Conservation (phyloP, 768 basidiomycete species). For the Leccinum arenicola region DNA sequence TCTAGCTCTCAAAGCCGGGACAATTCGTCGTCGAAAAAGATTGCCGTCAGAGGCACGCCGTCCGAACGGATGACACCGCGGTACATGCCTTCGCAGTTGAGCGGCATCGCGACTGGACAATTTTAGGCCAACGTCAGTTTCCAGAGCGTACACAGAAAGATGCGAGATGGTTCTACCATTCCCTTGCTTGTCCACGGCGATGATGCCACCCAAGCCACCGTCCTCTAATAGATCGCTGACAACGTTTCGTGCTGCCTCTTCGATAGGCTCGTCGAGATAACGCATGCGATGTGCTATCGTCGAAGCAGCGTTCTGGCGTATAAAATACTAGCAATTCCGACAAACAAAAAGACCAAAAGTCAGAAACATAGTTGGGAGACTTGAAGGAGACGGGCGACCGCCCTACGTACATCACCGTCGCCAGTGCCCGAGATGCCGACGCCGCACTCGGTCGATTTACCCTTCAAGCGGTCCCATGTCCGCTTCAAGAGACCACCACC, state of each 20-base stretch:
- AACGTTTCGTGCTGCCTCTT: constrained; percentile 50
- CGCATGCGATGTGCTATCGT: constrained; percentile 67
- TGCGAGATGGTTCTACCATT: constrained; percentile 47
- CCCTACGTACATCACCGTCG: constrained; percentile 81
- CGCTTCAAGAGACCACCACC: constrained; percentile 31
- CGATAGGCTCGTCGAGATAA: constrained; percentile 54
- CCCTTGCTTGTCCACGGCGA: constrained; percentile 68
- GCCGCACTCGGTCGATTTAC: constrained; percentile 37
- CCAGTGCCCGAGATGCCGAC: constrained; percentile 82
- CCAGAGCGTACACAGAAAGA: not conserved
- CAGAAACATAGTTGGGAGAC: constrained; percentile 1
- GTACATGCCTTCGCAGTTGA: constrained; percentile 83
- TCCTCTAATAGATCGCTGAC: constrained; percentile 55
- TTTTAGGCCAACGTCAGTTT: not conserved
- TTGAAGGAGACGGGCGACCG: not conserved
- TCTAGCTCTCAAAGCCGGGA: constrained; percentile 12
- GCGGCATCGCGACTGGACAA: constrained; percentile 59
- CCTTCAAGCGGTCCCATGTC: constrained; percentile 40
- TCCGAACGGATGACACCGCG: constrained; percentile 70
- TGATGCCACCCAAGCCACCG: constrained; percentile 72
- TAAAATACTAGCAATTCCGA: constrained; percentile 58
- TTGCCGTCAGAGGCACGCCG: constrained; percentile 70
- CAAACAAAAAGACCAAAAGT: not conserved
- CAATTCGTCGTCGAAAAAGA: constrained; percentile 67
- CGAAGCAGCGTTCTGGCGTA: constrained; percentile 63